A percentile compares a stretch with the other conserved stretches of the same genome.
phyloP scores from a whole-genome alignment of 306 rosid species.

The Alnus glutinosa region DNA sequence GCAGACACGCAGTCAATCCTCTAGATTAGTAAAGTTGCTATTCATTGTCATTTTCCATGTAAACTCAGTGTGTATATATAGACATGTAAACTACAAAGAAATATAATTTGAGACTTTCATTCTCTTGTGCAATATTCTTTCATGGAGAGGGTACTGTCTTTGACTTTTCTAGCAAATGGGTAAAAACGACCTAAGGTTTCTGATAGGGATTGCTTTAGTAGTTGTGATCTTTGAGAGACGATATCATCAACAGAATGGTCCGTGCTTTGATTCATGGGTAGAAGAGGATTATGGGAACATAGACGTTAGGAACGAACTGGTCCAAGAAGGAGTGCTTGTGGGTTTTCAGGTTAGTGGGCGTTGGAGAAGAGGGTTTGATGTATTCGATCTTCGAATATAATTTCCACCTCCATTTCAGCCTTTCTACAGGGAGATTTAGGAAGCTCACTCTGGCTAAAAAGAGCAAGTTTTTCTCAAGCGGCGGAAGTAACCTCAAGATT shows the following conservation, averaged over 20 bases:
- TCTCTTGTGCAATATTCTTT: too few species aligned
- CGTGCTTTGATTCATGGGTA: not conserved
- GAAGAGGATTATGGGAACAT: slow-evolving; percentile 20
- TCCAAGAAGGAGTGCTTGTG: slow-evolving; percentile 35
- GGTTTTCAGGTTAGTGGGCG: slow-evolving; percentile 18
- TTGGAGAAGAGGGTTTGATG: slow-evolving; percentile 36
- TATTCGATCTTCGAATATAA: not conserved
- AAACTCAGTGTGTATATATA: too few species aligned
- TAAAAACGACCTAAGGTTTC: slow-evolving; percentile 30
- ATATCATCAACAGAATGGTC: not conserved
- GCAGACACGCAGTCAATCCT: too few species aligned
- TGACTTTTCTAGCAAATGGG: slow-evolving; percentile 25
- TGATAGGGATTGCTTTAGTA: slow-evolving; percentile 28
- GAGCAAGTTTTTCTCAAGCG: too few species aligned
- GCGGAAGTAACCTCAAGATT: too few species aligned
- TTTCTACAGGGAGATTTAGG: too few species aligned
- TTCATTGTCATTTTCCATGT: too few species aligned
- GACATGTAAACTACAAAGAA: too few species aligned
- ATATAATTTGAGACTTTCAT: too few species aligned
- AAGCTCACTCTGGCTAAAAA: too few species aligned
- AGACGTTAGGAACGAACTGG: slow-evolving; percentile 7
- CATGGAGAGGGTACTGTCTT: slow-evolving; percentile 12
- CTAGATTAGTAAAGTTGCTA: too few species aligned
- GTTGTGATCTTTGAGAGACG: not conserved
- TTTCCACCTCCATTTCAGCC: slow-evolving; percentile 22